Conservation (phyloP, 768 basidiomycete species). For the Scleroderma citrinum region DNA sequence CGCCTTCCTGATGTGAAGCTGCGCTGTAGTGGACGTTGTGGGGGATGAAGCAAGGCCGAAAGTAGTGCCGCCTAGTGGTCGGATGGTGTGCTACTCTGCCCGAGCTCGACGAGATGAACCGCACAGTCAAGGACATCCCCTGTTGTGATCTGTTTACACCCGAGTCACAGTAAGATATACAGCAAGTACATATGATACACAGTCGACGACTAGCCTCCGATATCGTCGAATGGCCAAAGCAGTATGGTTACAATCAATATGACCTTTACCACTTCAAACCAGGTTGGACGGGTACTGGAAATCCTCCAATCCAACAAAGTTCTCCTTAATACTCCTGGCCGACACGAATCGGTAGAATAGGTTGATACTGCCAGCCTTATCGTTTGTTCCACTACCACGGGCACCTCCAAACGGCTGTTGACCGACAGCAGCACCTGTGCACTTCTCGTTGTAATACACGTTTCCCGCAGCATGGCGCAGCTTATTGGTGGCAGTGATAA, state of each 20-base stretch:
- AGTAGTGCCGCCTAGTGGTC: background rate
- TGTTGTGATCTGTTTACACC: background rate
- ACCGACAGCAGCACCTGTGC: slow-evolving; percentile 95
- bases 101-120: background rate
- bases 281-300: slow-evolving; percentile 87
- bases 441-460: slow-evolving; percentile 97
- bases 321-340: slow-evolving; percentile 95
- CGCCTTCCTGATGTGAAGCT: background rate
- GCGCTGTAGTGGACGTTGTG: slow-evolving; percentile 4
- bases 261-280: slow-evolving; percentile 33
- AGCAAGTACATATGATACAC: no score
- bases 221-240: no score
- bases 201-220: no score
- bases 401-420: slow-evolving; percentile 98
- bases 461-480: slow-evolving; percentile 93
- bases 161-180: no score
- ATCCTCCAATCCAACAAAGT: slow-evolving; percentile 78
- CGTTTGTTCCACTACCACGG: slow-evolving; percentile 91
- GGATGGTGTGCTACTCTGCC: background rate
- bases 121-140: background rate
- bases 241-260: background rate
- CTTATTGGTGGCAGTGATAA: slow-evolving; percentile 72
- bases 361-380: slow-evolving; percentile 86
- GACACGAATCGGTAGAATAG: slow-evolving; percentile 80
- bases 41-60: background rate